A percentile compares a stretch with the other conserved stretches of the same genome.
phyloP scores from a whole-genome alignment of 306 rosid genomes.

The Spatholobus suberectus region DNA sequence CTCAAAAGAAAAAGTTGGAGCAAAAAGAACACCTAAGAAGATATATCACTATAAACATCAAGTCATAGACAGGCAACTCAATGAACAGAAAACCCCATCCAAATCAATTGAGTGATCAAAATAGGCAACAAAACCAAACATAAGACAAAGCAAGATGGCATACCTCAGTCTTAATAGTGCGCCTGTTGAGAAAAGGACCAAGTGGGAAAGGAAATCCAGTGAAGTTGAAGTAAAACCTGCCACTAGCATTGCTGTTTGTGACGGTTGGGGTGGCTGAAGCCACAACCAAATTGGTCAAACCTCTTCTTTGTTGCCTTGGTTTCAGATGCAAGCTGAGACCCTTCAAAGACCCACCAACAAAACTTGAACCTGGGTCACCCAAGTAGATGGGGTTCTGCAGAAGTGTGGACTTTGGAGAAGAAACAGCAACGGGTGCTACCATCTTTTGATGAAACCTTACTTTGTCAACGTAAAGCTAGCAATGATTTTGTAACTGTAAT shows the following conservation, averaged over 20 bases:
- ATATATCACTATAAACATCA: conserved; percentile 1
- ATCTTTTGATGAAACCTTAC: conserved; percentile 30
- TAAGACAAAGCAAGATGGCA: conserved; percentile 28
- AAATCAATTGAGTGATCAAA: conserved; percentile 1
- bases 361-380: conserved; percentile 51
- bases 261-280: conserved; percentile 57
- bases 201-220: conserved; percentile 98
- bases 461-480: conserved; percentile 11
- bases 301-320: conserved; percentile 55
- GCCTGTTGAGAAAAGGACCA: conserved; percentile 89
- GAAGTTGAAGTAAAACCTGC: conserved; percentile 91
- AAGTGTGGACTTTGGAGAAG: conserved; percentile 66
- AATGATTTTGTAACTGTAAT: background rate
- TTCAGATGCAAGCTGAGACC: conserved; percentile 51
- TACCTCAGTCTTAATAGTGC: conserved; percentile 88
- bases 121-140: conserved; percentile 21
- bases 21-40: conserved; percentile 1
- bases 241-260: conserved; percentile 46
- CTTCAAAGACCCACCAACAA: conserved; percentile 63
- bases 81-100: background rate
- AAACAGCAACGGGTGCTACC: conserved; percentile 65
- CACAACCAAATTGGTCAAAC: conserved; percentile 55
- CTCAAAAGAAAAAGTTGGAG: background rate
- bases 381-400: conserved; percentile 55
- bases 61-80: background rate